phyloP scores from a whole-genome alignment of 257 asterid species.

The Solanum pennellii region DNA sequence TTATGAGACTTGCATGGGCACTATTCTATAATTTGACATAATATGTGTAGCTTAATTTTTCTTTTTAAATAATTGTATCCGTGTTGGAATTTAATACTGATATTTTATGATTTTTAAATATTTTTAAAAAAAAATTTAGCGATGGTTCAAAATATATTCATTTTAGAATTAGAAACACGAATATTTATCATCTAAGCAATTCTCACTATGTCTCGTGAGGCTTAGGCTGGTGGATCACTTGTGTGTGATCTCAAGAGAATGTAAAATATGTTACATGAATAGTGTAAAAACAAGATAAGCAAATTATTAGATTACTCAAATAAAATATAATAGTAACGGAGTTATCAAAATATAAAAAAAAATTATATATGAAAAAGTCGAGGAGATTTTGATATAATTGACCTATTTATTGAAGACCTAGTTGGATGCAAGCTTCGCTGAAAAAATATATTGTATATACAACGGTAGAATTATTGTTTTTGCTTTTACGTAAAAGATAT shows the following conservation, averaged over 20 bases:
- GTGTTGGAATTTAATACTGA: neutral
- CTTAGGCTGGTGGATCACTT: neutral
- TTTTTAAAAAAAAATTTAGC: accelerated
- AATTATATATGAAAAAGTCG: neutral
- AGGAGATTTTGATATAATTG: neutral
- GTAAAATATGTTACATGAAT: neutral
- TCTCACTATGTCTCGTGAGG: neutral
- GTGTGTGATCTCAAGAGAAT: neutral
- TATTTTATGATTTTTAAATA: accelerated
- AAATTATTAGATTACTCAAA: neutral
- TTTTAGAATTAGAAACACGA: accelerated
- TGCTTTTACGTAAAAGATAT: too few relatives aligned
- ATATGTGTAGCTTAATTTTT: too few relatives aligned
- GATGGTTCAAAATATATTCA: neutral
- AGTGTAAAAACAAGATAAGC: neutral
- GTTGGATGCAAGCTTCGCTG: neutral
- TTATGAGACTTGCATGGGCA: neutral
- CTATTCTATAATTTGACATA: neutral
- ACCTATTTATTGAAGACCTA: neutral
- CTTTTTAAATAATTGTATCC: too few relatives aligned
- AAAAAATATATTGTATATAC: too few relatives aligned
- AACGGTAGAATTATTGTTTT: too few relatives aligned
- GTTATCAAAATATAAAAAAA: neutral
- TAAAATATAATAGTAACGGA: neutral
- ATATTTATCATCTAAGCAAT: neutral